phyloP scores from a whole-genome alignment of 768 basidiomycete species.

The Russula emetica region DNA sequence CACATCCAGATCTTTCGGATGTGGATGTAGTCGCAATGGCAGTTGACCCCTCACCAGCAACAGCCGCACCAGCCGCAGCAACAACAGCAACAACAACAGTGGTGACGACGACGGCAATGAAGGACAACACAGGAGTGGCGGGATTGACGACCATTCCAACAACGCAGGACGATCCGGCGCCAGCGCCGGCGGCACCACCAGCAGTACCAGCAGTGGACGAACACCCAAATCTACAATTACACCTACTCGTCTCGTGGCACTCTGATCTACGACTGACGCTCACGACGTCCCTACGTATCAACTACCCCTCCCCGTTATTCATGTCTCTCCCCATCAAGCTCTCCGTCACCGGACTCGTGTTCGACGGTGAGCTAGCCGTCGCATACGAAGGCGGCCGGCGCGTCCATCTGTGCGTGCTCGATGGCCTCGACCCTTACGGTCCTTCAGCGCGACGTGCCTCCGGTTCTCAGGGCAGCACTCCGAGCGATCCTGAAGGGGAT shows the following conservation, averaged over 20 bases:
- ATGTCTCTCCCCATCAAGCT: conserved; percentile 96
- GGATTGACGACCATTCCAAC: neutral
- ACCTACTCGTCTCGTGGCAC: conserved; percentile 79
- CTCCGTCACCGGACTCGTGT: conserved; percentile 83
- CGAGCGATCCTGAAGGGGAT: conserved; percentile 63
- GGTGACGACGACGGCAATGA: neutral
- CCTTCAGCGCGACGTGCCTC: conserved; percentile 46
- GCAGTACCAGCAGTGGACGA: conserved; percentile 23
- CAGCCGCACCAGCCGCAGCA: no score
- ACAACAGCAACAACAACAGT: neutral
- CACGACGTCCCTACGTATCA: conserved; percentile 89
- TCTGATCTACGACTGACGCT: conserved; percentile 86
- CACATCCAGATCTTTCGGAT: conserved; percentile 12
- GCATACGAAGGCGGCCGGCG: conserved; percentile 87
- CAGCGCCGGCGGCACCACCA: neutral
- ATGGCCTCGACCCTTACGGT: conserved; percentile 82
- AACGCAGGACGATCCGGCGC: neutral
- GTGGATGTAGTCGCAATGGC: neutral
- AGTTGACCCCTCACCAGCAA: conserved; percentile 20
- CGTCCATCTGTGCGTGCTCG: conserved; percentile 84
- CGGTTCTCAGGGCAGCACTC: conserved; percentile 44
- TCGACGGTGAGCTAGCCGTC: conserved; percentile 81
- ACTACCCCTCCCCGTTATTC: conserved; percentile 94
- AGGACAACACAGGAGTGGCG: neutral
- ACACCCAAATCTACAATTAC: conserved; percentile 79